Conservation (phyloP, 441 rosid genomes). For the Erysimum cheiri region DNA sequence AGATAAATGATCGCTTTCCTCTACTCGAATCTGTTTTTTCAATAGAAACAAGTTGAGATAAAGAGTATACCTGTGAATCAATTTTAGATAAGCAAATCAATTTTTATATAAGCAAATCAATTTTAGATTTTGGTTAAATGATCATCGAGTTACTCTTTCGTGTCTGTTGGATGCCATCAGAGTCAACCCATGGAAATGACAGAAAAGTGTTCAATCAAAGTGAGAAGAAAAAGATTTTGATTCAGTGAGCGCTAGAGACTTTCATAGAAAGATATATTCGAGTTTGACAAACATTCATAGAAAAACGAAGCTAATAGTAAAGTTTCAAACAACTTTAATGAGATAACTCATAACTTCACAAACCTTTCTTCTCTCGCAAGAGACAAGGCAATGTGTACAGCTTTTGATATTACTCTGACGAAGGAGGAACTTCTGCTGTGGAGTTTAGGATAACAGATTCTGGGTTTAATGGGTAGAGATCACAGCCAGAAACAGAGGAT, state of each 20-base stretch:
- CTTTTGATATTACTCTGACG: constrained; percentile 1
- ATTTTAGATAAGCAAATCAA: too few species aligned
- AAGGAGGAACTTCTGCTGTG: neutral
- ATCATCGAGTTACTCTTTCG: neutral
- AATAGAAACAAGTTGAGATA: neutral
- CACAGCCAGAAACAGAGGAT: constrained; percentile 3
- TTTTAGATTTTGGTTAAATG: too few species aligned
- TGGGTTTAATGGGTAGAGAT: constrained; percentile 32
- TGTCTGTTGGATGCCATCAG: neutral
- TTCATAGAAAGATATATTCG: neutral
- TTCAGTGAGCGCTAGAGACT: neutral
- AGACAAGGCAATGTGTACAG: neutral
- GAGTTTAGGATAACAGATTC: constrained; percentile 1
- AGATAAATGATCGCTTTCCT: neutral
- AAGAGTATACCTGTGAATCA: too few species aligned
- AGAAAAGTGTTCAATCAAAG: neutral
- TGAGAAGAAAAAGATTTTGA: neutral
- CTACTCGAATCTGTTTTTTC: neutral
- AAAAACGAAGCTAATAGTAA: neutral
- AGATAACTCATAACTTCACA: neutral
- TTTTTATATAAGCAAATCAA: too few species aligned
- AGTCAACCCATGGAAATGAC: constrained; percentile 48
- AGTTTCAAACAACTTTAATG: neutral
- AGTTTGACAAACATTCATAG: neutral
- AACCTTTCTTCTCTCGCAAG: neutral